Base-by-base conservation (phyloP, 768 basidiomycete genomes). In the Rhizopogon vesiculosus region DNA sequence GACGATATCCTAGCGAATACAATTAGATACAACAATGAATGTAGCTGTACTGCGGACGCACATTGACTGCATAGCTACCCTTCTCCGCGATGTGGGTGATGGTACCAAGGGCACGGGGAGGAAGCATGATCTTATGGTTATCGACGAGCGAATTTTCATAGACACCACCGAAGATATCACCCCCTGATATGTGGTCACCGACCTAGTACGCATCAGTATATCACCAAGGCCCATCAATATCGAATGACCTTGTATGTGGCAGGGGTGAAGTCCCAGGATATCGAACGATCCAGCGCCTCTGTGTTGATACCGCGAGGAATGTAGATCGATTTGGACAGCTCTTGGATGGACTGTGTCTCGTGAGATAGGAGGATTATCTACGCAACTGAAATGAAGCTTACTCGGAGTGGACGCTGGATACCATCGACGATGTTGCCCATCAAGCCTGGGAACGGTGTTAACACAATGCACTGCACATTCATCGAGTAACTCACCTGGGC, bases 381-480 rank as follows among this genome's bases (percentile, higher is more conserved):
- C 18, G 42, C 48, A 59, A 29, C 42, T 25, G 43, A 31, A 15
- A 42, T 28, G 41, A 51, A 42, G 70, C 89, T 60, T 68, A 93
- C 91, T 64, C 91, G 83, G 40, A 93, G 76, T 56, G 94, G 94
- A 66, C 94, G 85, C 71, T 97, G 94, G 67, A 96, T 95, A 64
- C 95, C 94, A 74, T 98, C 95, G 63, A 96, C 93, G 65, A 99
- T 99, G 71, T 99, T 98, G n/a, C 86, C 87, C 97, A 99, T 98
- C 56, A 99, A 76, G 63, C 97, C 96, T 97, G 56, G 43, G 28
- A 10, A 39, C 15, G 15, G 52, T 61, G 58, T 49, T 53, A 58
- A 51, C 15, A 44, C 10, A 10, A 8, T 12, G 6, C 16, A 45
- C 51, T 28, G 44, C 25, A 35, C 7, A 9, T 39, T 10, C 45